Percentiles rank a stretch among this genome's conserved stretches.
Conservation (phyloP, 2,329 filamentous ascomycete species). For the Arthrobotrys entomopaga region DNA sequence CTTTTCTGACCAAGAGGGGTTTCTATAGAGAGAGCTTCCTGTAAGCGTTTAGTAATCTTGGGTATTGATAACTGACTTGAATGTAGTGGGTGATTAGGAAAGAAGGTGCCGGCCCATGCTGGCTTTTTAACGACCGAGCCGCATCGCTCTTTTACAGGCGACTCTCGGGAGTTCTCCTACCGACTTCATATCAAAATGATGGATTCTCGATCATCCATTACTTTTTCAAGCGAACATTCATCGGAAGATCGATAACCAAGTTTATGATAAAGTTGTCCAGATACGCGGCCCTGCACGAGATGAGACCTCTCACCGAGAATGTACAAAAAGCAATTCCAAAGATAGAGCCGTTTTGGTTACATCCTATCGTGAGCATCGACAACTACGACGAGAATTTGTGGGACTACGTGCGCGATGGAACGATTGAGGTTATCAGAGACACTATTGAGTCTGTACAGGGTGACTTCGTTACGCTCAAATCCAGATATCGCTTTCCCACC, state of each 20-base stretch:
- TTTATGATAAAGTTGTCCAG: not conserved
- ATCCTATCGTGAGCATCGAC: not conserved
- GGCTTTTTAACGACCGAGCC: slow-evolving; percentile 65
- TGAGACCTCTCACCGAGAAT: slow-evolving; percentile 18
- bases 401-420: slow-evolving; percentile 15
- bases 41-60: not conserved
- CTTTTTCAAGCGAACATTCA: slow-evolving; percentile 26
- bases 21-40: too few relatives aligned
- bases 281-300: not conserved
- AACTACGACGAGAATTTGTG: slow-evolving; percentile 22
- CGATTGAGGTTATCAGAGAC: slow-evolving; percentile 31
- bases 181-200: slow-evolving; percentile 27
- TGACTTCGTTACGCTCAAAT: slow-evolving; percentile 3
- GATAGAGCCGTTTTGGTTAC: slow-evolving; percentile 9
- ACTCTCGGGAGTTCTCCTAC: slow-evolving; percentile 1
- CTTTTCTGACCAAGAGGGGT: not conserved
- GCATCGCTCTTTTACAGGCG: slow-evolving; percentile 14
- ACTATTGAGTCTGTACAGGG: slow-evolving; percentile 21
- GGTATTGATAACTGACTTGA: not conserved
- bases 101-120: slow-evolving; percentile 68
- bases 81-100: slow-evolving; percentile 67
- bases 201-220: slow-evolving; percentile 20
- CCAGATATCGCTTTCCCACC: slow-evolving; percentile 9
- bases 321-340: slow-evolving; percentile 10
- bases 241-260: slow-evolving; percentile 3